Evolutionary conservation across 2,329 filamentous ascomycete species (phyloP).

Genomic region (Pestalotiopsis fici): DNA sequence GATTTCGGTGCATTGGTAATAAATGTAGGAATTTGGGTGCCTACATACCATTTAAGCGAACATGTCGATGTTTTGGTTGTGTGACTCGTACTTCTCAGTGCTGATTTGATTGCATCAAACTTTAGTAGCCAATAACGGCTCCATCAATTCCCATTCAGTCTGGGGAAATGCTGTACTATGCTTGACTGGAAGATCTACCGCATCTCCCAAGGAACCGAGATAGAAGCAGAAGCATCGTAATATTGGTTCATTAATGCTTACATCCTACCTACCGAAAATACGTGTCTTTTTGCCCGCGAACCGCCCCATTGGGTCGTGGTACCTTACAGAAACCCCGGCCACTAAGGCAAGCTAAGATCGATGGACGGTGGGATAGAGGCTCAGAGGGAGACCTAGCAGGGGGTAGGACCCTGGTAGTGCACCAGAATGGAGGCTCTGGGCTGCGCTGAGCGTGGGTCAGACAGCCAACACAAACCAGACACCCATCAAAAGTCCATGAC

Average conservation of each 20-base stretch:
- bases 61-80: too few relatives aligned
- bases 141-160: neutral
- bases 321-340: neutral
- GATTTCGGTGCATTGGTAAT: neutral
- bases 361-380: neutral
- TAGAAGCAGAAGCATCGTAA: too few relatives aligned
- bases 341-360: neutral
- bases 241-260: neutral
- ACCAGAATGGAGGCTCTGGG: conserved; percentile 16
- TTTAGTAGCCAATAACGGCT: neutral
- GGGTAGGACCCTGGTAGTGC: conserved; percentile 20
- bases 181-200: neutral
- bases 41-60: neutral
- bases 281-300: neutral
- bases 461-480: conserved; percentile 7
- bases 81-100: neutral
- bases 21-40: neutral
- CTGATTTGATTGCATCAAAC: neutral
- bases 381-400: neutral
- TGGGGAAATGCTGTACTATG: neutral
- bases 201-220: too few relatives aligned
- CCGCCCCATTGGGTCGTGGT: neutral
- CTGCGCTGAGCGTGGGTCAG: conserved; percentile 19
- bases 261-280: neutral
- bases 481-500: neutral